Conservation (phyloP, 164 flowering plant genomes). For the Liquidambar formosana region DNA sequence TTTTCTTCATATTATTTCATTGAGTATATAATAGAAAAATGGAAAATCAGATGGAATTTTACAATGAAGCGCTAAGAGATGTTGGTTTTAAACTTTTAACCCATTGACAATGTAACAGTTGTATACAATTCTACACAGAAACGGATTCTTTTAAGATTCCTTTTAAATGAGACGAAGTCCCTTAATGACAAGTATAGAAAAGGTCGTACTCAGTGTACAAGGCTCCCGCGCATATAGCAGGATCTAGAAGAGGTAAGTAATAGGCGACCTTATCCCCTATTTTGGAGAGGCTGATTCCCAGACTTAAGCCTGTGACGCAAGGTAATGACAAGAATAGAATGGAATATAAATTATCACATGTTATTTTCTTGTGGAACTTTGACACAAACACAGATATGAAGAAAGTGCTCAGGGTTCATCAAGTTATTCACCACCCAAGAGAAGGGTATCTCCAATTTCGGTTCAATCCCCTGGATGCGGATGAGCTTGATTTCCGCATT, state of each 20-base stretch:
- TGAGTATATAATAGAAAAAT: no score
- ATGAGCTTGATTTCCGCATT: constrained; percentile 59
- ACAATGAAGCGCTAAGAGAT: no score
- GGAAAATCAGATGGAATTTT: no score
- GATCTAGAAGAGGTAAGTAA: no score
- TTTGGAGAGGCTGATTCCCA: no score
- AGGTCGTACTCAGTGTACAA: no score
- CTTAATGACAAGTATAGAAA: neutral
- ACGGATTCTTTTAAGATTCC: neutral
- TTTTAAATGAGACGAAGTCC: neutral
- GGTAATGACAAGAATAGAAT: neutral
- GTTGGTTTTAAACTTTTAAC: no score
- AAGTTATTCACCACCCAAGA: constrained; percentile 87
- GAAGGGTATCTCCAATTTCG: constrained; percentile 80
- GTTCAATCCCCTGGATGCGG: constrained; percentile 94
- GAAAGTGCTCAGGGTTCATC: constrained; percentile 81
- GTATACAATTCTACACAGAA: neutral
- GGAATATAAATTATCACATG: neutral
- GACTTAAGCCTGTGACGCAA: no score
- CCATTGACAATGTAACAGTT: neutral
- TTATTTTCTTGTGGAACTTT: constrained; percentile 31
- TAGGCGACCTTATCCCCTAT: no score
- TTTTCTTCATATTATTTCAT: no score
- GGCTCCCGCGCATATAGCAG: no score
- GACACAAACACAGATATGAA: constrained; percentile 76